Evolutionary conservation across 23 red algal genomes (phyloP), one percentile per base, ranked within the genome.

Genomic region (Gracilariopsis chorda): DNA sequence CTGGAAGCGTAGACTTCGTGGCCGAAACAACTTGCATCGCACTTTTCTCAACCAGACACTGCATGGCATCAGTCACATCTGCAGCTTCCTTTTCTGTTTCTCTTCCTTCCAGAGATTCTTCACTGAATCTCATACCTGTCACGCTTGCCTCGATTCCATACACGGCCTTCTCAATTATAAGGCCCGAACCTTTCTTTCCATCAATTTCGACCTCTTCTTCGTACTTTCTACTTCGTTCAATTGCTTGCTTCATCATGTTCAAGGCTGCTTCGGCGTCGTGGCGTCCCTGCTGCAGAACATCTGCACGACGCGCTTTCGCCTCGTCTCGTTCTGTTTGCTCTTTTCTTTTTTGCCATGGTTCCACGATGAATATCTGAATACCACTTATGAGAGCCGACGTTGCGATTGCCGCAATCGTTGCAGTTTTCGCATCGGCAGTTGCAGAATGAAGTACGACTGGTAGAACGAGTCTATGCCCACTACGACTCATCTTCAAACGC

Each of bases 21-120:
- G 88, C 84, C 8, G 82, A 86, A 24, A 91, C 84, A 23, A 98
- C 75, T 29, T 91, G 92, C 92, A 98, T 36, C 1, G 55, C 41
- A 29, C 89, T 93, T 0, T 92, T 84, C 46, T 91, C 95, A 23
- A 98, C 95, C 25, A 98, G 80, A 14, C 68, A 64, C 35, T 98
- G 95, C 51, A 98, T 52, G 13, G 83, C 77, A 83, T 92, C 95
- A 4, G 77, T 78, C 7, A 98, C 95, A 74, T 98, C 95, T 4
- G 78, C 83, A 23, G 90, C 69, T 73, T 87, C 78, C 33, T 19
- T 20, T 4, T 85, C 87, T 5, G 87, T 87, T 55, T 91, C 85
- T n/a, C 52, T 67, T 1, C 81, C 80, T n/a, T 77, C 32, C 19
- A 94, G 46, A 28, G 9, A 33, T 17, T 79, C 55, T 24, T 58